Evolutionary conservation across 768 basidiomycete species (phyloP).

Genomic region (Boletus subparvulus): DNA sequence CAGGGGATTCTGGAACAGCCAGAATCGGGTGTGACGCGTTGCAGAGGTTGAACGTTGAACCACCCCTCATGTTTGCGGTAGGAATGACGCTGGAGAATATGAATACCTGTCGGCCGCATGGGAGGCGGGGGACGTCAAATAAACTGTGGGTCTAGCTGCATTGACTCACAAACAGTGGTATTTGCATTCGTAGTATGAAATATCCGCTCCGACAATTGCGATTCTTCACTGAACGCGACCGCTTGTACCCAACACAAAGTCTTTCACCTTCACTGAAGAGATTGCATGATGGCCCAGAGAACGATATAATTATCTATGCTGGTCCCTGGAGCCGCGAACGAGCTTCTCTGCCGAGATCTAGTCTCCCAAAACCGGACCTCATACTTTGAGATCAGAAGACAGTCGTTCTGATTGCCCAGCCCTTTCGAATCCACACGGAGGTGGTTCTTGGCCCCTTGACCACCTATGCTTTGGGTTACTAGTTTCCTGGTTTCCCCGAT

Average conservation of each 20-base stretch:
- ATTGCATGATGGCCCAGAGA: too few species aligned
- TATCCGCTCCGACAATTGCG: too few species aligned
- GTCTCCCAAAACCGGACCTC: too few species aligned
- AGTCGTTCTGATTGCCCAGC: too few species aligned
- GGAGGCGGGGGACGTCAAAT: neutral
- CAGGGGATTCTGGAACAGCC: neutral
- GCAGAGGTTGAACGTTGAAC: neutral
- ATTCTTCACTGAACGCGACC: neutral
- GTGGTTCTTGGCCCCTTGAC: too few species aligned
- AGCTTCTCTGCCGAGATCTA: neutral
- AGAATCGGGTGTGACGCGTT: slow-evolving; percentile 8
- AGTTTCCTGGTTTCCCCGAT: neutral
- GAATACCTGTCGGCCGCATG: neutral
- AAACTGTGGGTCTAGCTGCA: neutral
- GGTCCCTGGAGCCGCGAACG: neutral
- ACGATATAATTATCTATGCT: neutral
- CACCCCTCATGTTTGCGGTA: neutral
- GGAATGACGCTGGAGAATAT: neutral
- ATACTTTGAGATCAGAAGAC: too few species aligned
- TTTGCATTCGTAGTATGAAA: neutral
- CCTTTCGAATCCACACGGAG: too few species aligned
- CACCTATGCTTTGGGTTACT: neutral
- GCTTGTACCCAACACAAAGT: too few species aligned
- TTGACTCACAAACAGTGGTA: too few species aligned
- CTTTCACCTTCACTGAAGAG: too few species aligned